phyloP scores from a whole-genome alignment of 116 monocot species.

The Cymodocea nodosa region DNA sequence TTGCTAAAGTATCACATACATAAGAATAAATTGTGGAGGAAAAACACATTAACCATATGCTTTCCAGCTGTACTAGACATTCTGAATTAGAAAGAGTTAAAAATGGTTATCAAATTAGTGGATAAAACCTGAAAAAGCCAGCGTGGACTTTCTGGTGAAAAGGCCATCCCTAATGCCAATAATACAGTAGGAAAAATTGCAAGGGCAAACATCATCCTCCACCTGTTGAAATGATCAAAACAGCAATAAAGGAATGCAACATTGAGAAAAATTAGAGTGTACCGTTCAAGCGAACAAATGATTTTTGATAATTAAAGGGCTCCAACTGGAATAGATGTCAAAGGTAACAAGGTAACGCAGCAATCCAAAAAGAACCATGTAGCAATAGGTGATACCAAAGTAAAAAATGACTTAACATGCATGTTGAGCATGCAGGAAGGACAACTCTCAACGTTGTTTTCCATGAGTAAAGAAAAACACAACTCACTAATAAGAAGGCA shows the following conservation, averaged over 20 bases:
- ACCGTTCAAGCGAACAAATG: too few species aligned
- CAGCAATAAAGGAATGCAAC: conserved; percentile 1
- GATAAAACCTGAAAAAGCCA: conserved; percentile 90
- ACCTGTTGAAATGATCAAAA: conserved; percentile 28
- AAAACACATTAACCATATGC: neutral
- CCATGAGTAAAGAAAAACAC: too few species aligned
- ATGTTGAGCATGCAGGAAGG: too few species aligned
- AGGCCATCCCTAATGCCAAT: conserved; percentile 78
- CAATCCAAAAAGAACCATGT: too few species aligned
- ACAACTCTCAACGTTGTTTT: too few species aligned
- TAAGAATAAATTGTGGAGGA: too few species aligned
- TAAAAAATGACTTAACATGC: too few species aligned
- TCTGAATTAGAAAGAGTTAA: neutral
- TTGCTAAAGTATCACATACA: conserved; percentile 43
- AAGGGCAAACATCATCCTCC: conserved; percentile 90
- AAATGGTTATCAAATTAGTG: neutral
- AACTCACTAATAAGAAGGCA: too few species aligned
- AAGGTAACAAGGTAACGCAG: too few species aligned
- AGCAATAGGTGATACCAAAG: neutral
- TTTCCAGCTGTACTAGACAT: neutral
- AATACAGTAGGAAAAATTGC: conserved; percentile 81
- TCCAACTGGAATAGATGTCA: too few species aligned
- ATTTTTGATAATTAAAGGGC: too few species aligned
- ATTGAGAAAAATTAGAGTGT: too few species aligned
- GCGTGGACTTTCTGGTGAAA: conserved; percentile 98